Conservation (phyloP, 805 yeast genomes). For the Candida incommunis region DNA sequence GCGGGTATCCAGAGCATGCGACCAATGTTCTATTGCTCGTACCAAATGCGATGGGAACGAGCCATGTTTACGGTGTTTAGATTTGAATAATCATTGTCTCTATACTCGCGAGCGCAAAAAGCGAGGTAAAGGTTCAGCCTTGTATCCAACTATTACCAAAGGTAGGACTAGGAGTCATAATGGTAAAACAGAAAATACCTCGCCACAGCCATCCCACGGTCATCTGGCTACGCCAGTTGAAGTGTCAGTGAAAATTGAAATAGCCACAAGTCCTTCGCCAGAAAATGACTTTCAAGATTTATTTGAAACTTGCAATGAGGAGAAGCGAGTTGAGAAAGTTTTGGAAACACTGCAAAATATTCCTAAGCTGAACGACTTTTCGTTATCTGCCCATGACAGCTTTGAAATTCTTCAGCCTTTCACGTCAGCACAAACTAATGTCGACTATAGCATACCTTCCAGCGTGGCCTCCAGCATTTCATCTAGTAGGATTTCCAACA, state of each 20-base stretch:
- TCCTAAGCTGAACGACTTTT: not conserved
- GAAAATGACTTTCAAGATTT: not conserved
- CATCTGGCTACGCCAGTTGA: not conserved
- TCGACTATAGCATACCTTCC: not conserved
- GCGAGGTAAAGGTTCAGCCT: not conserved
- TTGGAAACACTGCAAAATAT: not conserved
- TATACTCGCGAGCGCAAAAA: not conserved
- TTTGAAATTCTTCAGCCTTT: not conserved
- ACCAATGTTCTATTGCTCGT: not conserved
- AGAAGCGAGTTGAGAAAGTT: not conserved
- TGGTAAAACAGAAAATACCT: not conserved
- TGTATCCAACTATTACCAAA: not conserved
- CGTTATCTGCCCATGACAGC: not conserved
- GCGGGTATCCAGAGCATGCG: not conserved
- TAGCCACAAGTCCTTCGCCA: not conserved
- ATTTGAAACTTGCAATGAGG: not conserved
- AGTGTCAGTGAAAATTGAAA: not conserved
- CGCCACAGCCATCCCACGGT: not conserved
- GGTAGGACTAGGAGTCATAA: not conserved
- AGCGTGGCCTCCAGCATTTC: not conserved
- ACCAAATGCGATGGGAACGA: not conserved
- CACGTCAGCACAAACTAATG: not conserved
- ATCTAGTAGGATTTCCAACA: not conserved
- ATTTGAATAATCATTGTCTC: not conserved
- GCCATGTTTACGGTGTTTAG: not conserved